Evolutionary conservation across 106 monocot genomes (phyloP).

Genomic region (Hemerocallis citrina): DNA sequence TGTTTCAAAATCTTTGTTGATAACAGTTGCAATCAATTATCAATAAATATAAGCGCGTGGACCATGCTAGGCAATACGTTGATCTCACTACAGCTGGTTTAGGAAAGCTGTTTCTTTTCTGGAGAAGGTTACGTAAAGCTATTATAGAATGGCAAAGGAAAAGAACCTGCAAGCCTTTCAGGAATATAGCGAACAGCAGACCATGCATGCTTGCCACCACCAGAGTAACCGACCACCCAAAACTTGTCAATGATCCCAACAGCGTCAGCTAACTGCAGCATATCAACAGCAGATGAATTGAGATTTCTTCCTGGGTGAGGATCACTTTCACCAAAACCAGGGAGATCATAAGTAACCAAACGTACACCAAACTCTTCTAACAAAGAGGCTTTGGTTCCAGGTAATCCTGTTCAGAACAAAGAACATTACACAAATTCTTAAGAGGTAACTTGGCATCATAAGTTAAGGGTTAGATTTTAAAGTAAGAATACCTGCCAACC

Average conservation of each 20-base stretch:
- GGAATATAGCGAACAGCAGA: constrained; percentile 88
- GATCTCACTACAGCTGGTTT: neutral
- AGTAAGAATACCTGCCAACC: constrained; percentile 54
- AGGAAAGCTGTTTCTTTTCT: neutral
- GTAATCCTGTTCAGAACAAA: constrained; percentile 56
- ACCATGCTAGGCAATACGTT: neutral
- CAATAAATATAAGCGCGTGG: neutral
- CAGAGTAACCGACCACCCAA: constrained; percentile 85
- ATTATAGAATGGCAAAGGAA: neutral
- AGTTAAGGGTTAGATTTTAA: neutral
- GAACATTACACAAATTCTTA: neutral
- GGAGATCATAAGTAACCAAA: constrained; percentile 81
- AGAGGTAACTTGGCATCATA: neutral
- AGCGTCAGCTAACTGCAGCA: constrained; percentile 70
- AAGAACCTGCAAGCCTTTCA: constrained; percentile 69
- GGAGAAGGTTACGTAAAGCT: neutral
- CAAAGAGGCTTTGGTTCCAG: constrained; percentile 58
- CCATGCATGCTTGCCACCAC: constrained; percentile 89
- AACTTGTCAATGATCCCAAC: constrained; percentile 67
- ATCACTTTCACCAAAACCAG: constrained; percentile 98
- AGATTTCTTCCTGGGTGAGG: constrained; percentile 78
- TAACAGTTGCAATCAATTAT: neutral
- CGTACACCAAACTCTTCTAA: constrained; percentile 90
- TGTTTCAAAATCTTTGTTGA: neutral
- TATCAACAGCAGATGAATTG: constrained; percentile 83